phyloP scores from a whole-genome alignment of 2,329 filamentous ascomycete genomes.

The Alternaria viburni region DNA sequence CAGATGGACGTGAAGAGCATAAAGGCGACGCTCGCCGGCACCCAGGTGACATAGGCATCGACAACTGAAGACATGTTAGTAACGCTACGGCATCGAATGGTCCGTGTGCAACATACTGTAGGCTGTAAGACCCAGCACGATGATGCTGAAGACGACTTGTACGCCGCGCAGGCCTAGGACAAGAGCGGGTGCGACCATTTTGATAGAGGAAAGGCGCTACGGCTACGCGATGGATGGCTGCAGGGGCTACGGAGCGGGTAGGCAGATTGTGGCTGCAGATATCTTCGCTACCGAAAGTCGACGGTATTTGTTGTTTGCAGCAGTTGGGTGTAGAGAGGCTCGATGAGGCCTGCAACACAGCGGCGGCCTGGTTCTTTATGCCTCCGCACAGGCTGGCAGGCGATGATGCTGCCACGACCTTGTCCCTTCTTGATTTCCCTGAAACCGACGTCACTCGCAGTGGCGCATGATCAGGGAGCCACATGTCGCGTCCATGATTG shows the following conservation, averaged over 20 bases:
- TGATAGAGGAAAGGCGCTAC: slow-evolving; percentile 2
- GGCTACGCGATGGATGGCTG: slow-evolving; percentile 1
- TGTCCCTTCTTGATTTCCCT: slow-evolving; percentile 8
- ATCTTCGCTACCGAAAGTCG: background rate
- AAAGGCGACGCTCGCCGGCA: slow-evolving; percentile 71
- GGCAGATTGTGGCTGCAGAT: slow-evolving; percentile 3
- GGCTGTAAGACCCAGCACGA: slow-evolving; percentile 78
- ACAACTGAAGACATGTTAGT: slow-evolving; percentile 50
- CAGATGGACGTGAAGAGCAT: slow-evolving; percentile 81
- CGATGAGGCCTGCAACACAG: background rate
- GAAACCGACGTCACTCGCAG: slow-evolving; percentile 13
- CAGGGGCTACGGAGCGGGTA: slow-evolving; percentile 1
- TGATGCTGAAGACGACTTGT: slow-evolving; percentile 73
- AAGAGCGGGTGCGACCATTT: slow-evolving; percentile 44
- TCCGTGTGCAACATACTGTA: slow-evolving; percentile 64
- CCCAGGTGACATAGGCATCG: slow-evolving; percentile 53
- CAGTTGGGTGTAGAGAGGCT: background rate
- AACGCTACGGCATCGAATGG: background rate
- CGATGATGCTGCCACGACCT: slow-evolving; percentile 29
- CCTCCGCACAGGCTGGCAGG: slow-evolving; percentile 4
- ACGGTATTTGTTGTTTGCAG: background rate
- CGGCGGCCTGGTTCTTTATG: slow-evolving; percentile 25
- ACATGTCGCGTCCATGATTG: slow-evolving; percentile 16
- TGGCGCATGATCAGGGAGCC: slow-evolving; percentile 22
- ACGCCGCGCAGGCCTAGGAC: slow-evolving; percentile 69